phyloP scores from a whole-genome alignment of 192 early-diverging fungal genomes.

The Diversispora eburnea region DNA sequence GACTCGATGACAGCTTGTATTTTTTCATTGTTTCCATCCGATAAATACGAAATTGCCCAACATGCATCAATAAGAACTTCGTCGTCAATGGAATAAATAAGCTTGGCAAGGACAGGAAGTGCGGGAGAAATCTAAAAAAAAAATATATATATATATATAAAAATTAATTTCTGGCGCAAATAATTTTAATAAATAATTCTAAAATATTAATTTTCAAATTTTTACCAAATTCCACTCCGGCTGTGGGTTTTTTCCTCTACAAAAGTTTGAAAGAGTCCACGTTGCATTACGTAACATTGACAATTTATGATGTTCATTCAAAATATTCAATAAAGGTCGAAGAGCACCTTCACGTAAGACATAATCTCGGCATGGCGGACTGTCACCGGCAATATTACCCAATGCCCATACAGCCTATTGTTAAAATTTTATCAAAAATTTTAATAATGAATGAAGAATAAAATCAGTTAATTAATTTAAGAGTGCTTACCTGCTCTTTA shows the following conservation, averaged over 20 bases:
- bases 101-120: constrained; percentile 83
- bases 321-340: constrained; percentile 78
- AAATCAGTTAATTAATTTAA: neutral
- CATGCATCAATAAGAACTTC: constrained; percentile 98
- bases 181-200: neutral
- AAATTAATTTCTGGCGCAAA: neutral
- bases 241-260: constrained; percentile 95
- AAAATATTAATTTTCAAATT: constrained; percentile 12
- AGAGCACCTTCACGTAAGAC: constrained; percentile 82
- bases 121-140: constrained; percentile 74
- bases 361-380: constrained; percentile 83
- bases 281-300: constrained; percentile 98
- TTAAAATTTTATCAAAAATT: neutral
- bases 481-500: constrained; percentile 73
- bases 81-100: constrained; percentile 88
- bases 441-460: neutral
- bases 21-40: constrained; percentile 95
- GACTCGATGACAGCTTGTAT: constrained; percentile 97
- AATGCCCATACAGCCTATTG: constrained; percentile 93
- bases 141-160: constrained; percentile 1
- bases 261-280: constrained; percentile 99
- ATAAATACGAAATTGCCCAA: constrained; percentile 99
- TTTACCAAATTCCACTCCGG: constrained; percentile 79
- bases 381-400: constrained; percentile 99
- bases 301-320: constrained; percentile 88